Evolutionary conservation across 805 yeast genomes (phyloP).

Genomic region (Yarrowia osloensis): DNA sequence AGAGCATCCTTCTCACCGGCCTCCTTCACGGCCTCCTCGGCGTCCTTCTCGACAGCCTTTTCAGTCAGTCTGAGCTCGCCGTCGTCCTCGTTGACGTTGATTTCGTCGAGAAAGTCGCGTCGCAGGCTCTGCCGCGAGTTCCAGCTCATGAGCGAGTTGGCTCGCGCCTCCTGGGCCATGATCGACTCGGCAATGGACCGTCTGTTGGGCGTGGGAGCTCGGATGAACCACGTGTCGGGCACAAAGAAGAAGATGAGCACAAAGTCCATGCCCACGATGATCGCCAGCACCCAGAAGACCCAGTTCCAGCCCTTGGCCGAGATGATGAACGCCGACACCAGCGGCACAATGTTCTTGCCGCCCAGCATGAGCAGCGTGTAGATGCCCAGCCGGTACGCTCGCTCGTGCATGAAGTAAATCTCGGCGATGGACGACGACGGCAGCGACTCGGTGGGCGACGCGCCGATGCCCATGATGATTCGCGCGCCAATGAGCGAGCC

Average conservation of each 20-base stretch:
- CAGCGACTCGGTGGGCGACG: slow-evolving; percentile 61
- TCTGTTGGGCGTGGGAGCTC: slow-evolving; percentile 53
- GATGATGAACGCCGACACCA: slow-evolving; percentile 57
- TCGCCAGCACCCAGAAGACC: slow-evolving; percentile 61
- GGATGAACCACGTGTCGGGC: slow-evolving; percentile 66
- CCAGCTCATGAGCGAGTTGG: slow-evolving; percentile 33
- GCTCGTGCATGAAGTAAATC: slow-evolving; percentile 60
- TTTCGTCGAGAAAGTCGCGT: neutral
- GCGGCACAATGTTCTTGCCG: slow-evolving; percentile 61
- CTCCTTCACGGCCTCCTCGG: neutral
- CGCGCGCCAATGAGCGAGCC: slow-evolving; percentile 60
- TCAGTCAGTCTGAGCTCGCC: neutral
- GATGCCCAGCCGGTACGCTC: slow-evolving; percentile 61
- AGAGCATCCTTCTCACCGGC: too few species aligned
- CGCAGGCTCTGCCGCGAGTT: neutral
- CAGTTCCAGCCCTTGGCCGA: slow-evolving; percentile 55
- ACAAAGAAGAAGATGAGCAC: slow-evolving; percentile 54
- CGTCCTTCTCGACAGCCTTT: neutral
- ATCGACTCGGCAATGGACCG: slow-evolving; percentile 52
- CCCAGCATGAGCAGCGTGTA: slow-evolving; percentile 61
- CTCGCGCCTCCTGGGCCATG: slow-evolving; percentile 48
- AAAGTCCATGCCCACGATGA: slow-evolving; percentile 52
- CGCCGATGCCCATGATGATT: slow-evolving; percentile 59
- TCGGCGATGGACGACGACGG: slow-evolving; percentile 65
- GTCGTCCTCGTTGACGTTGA: neutral